Conservation (phyloP, 2,329 filamentous ascomycete species). For the Colletotrichum liriopes region DNA sequence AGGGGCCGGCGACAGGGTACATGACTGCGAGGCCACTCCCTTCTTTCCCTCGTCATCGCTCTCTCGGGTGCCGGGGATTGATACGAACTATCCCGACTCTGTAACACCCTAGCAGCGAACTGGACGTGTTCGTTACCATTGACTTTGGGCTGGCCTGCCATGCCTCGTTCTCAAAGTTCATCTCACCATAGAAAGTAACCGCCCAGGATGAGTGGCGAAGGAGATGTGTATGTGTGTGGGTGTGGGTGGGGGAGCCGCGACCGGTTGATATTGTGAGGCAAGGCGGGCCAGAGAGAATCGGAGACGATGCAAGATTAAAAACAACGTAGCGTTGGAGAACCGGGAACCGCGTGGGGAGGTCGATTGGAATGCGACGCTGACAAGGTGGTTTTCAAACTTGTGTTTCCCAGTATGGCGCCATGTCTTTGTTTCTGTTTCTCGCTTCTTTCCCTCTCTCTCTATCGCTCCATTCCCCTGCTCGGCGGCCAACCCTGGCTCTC, state of each 20-base stretch:
- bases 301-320: not conserved
- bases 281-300: not conserved
- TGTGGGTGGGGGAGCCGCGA: not conserved
- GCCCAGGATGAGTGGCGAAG: conserved; percentile 9
- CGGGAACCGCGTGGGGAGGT: conserved; percentile 25
- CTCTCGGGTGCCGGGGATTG: conserved; percentile 26
- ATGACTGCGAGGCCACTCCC: not conserved
- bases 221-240: not conserved
- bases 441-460: not conserved
- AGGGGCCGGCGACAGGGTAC: not conserved
- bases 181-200: conserved; percentile 32
- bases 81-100: conserved; percentile 37
- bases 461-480: not conserved
- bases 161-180: conserved; percentile 36
- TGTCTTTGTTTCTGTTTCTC: conserved; percentile 28
- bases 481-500: not conserved
- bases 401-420: conserved; percentile 19
- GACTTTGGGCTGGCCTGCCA: conserved; percentile 30
- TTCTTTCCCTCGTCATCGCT: conserved; percentile 18
- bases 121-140: conserved; percentile 40
- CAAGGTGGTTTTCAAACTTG: conserved; percentile 3
- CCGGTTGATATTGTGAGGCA: not conserved
- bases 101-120: conserved; percentile 39
- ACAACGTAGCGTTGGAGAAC: conserved; percentile 8
- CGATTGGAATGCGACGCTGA: conserved; percentile 31